Conservation (phyloP, 208 protist genomes). For the Porcisia hertigi region DNA sequence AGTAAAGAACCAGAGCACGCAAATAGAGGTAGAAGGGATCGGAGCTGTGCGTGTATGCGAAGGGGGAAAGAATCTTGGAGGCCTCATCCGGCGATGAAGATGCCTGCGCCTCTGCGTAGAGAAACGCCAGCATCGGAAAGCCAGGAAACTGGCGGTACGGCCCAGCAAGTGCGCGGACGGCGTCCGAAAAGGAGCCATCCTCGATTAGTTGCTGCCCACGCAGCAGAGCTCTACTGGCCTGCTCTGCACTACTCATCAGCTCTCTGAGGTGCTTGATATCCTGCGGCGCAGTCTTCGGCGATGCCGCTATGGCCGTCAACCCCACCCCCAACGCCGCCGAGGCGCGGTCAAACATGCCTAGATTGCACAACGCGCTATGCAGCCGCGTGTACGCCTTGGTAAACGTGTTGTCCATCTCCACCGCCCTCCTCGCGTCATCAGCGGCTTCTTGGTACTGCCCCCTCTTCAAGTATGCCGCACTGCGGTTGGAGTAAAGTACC, state of each 20-base stretch:
- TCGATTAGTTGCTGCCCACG: constrained; percentile 41
- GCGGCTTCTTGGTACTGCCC: constrained; percentile 52
- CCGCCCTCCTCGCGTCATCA: constrained; percentile 68
- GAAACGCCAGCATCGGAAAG: constrained; percentile 57
- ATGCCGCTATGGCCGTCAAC: constrained; percentile 14
- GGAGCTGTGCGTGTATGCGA: constrained; percentile 44
- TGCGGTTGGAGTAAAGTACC: constrained; percentile 93
- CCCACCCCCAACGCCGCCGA: constrained; percentile 33
- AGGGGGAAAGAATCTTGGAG: constrained; percentile 46
- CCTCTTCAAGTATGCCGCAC: constrained; percentile 80
- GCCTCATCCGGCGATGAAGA: constrained; percentile 54
- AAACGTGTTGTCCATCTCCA: constrained; percentile 80
- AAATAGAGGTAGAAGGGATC: constrained; percentile 76
- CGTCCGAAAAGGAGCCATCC: constrained; percentile 34
- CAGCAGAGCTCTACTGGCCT: constrained; percentile 41
- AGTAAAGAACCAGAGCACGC: constrained; percentile 66
- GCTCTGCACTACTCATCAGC: constrained; percentile 47
- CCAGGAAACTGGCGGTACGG: constrained; percentile 62
- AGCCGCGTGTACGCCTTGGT: constrained; percentile 87
- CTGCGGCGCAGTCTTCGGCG: constrained; percentile 28
- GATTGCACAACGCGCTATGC: constrained; percentile 79
- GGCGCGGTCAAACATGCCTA: constrained; percentile 70
- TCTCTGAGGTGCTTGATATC: constrained; percentile 57
- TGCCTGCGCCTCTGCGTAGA: constrained; percentile 60
- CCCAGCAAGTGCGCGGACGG: constrained; percentile 30